Percentiles rank a stretch among this genome's conserved stretches.
phyloP scores from a whole-genome alignment of 2,329 filamentous ascomycete species.

The Periconia sp. region DNA sequence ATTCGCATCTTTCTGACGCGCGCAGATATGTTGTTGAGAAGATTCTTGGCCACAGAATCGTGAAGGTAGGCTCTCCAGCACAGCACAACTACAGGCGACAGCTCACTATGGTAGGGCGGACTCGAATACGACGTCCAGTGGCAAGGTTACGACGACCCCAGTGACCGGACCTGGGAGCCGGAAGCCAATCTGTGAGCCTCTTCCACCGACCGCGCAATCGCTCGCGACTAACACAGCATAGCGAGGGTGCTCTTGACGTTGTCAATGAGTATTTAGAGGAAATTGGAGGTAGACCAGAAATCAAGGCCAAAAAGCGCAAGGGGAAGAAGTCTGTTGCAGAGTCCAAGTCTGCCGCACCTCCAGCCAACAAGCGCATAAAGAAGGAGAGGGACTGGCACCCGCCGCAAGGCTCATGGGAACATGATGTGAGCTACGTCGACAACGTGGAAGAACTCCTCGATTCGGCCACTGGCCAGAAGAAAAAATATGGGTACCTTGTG shows the following conservation, averaged over 20 bases:
- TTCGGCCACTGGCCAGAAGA: conserved; percentile 50
- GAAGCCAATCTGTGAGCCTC: conserved; percentile 70
- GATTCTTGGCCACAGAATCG: conserved; percentile 69
- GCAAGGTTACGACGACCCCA: conserved; percentile 75
- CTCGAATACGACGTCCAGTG: conserved; percentile 75
- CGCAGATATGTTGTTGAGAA: conserved; percentile 75
- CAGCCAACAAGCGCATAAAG: conserved; percentile 41
- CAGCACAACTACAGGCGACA: too few species aligned
- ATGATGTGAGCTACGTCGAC: conserved; percentile 72
- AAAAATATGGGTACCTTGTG: conserved; percentile 70
- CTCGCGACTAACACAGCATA: conserved; percentile 13
- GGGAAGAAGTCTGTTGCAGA: conserved; percentile 33
- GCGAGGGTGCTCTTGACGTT: conserved; percentile 55
- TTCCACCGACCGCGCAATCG: background rate
- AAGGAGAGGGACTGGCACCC: conserved; percentile 65
- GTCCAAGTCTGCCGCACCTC: conserved; percentile 30
- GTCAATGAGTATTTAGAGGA: conserved; percentile 68
- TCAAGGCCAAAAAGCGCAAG: conserved; percentile 62
- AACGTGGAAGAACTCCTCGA: conserved; percentile 69
- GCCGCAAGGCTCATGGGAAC: conserved; percentile 78
- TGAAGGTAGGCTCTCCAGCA: conserved; percentile 45
- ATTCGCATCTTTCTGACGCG: conserved; percentile 26
- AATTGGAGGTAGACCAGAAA: conserved; percentile 68
- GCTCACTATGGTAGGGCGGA: conserved; percentile 34
- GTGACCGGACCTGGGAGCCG: conserved; percentile 80